Evolutionary conservation across 148 eudicot species (phyloP).

Genomic region (Pharnaceum exiguum): DNA sequence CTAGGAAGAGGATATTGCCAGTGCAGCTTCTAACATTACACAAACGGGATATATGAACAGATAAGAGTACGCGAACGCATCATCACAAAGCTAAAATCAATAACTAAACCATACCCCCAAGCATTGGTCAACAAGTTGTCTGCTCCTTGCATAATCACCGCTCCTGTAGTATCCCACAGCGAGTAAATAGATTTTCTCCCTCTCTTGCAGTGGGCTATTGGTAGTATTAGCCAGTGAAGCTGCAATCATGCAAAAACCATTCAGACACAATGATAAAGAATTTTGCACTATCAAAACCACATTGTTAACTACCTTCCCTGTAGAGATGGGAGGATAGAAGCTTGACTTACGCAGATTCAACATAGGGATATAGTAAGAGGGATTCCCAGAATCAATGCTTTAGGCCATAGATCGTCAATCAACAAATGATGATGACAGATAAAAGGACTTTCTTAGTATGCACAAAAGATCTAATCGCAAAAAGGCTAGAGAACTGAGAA

Average conservation of each 20-base stretch:
- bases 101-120: slow-evolving; percentile 48
- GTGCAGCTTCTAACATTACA: too few relatives aligned
- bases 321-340: not conserved
- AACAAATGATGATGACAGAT: too few relatives aligned
- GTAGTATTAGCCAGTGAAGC: slow-evolving; percentile 61
- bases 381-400: not conserved
- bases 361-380: not conserved
- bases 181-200: slow-evolving; percentile 76
- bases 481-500: too few relatives aligned
- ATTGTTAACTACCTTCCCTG: not conserved
- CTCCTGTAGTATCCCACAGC: slow-evolving; percentile 87
- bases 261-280: not conserved
- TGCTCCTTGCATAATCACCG: slow-evolving; percentile 60
- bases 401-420: not conserved
- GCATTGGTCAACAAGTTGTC: slow-evolving; percentile 70
- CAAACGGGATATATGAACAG: not conserved
- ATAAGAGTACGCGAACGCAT: not conserved
- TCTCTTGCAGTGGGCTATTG: slow-evolving; percentile 53
- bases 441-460: too few relatives aligned
- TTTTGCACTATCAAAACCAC: not conserved
- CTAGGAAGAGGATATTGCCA: too few relatives aligned
- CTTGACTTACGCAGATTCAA: too few relatives aligned
- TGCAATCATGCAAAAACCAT: slow-evolving; percentile 32
- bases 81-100: not conserved
- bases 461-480: too few relatives aligned